These are phyloP conservation scores for Ascochyta koolunga DNA, from an alignment of 2,329 filamentous ascomycete genomes.

Conservation along the genomic window DNA sequence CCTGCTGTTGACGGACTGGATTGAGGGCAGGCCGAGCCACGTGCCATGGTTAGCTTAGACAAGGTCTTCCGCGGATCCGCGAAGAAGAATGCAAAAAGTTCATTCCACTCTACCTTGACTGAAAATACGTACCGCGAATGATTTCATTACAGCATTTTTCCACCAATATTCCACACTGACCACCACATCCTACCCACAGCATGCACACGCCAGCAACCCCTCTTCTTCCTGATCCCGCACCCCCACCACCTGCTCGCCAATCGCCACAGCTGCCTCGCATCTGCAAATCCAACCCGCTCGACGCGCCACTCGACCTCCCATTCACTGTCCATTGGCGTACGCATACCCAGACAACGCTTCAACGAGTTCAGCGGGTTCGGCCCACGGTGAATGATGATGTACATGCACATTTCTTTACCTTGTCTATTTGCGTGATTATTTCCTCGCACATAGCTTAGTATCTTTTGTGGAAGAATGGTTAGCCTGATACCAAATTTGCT, in stretches of 20 bases:
- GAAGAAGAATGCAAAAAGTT: constrained; percentile 32
- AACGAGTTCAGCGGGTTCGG: background rate
- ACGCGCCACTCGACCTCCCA: background rate
- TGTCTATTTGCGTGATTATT: too few species aligned
- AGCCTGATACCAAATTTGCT: too few species aligned
- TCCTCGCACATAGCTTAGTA: too few species aligned
- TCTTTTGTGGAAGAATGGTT: too few species aligned
- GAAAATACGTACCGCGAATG: background rate
- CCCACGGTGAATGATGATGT: background rate
- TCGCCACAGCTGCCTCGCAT: too few species aligned
- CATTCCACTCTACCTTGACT: constrained; percentile 9
- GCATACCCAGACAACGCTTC: background rate
- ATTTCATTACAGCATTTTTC: too few species aligned
- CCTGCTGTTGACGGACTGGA: constrained; percentile 10
- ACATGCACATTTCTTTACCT: too few species aligned
- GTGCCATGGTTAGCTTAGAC: constrained; percentile 38
- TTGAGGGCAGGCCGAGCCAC: constrained; percentile 40
- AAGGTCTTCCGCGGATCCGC: constrained; percentile 32
- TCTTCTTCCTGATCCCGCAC: background rate
- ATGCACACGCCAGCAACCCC: background rate
- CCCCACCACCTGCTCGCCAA: background rate
- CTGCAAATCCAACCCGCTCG: background rate
- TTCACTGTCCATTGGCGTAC: background rate
- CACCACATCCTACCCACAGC: background rate
- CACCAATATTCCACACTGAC: background rate